Evolutionary conservation across 805 yeast species (phyloP).

Genomic region (Myxozyma nipponensis): DNA sequence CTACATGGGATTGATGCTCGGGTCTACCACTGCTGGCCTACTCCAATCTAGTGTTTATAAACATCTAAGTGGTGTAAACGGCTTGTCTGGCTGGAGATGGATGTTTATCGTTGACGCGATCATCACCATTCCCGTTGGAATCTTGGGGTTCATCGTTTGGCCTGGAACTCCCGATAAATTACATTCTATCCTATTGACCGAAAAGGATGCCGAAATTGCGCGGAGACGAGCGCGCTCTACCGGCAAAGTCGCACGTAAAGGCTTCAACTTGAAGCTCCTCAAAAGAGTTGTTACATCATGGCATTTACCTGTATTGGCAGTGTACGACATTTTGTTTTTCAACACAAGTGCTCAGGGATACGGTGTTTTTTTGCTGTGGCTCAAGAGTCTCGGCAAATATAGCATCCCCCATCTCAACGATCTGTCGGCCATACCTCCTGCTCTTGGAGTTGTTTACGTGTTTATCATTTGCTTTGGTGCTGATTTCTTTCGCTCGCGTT

Average conservation of each 20-base stretch:
- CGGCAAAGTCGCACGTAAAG: constrained; percentile 32
- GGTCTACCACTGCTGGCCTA: constrained; percentile 58
- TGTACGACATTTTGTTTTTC: constrained; percentile 39
- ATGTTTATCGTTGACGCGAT: constrained; percentile 63
- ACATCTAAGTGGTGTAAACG: constrained; percentile 47
- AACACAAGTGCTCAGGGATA: constrained; percentile 42
- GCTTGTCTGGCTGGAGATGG: constrained; percentile 70
- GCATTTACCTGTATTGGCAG: constrained; percentile 40
- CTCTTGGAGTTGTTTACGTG: constrained; percentile 49
- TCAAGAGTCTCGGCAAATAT: constrained; percentile 48
- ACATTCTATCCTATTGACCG: constrained; percentile 51
- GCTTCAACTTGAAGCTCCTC: constrained; percentile 38
- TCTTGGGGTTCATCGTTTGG: constrained; percentile 51
- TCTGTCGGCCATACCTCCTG: constrained; percentile 55
- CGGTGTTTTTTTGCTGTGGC: constrained; percentile 62
- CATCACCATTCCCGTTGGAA: constrained; percentile 55
- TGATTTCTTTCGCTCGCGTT: constrained; percentile 51
- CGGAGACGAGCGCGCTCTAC: constrained; percentile 43
- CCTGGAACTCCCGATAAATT: constrained; percentile 67
- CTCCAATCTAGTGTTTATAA: constrained; percentile 54
- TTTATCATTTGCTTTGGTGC: constrained; percentile 37
- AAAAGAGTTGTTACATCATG: constrained; percentile 49
- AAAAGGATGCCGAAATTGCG: constrained; percentile 54
- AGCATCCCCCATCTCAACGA: constrained; percentile 47
- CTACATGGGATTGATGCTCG: constrained; percentile 61